phyloP scores from a whole-genome alignment of 208 protist genomes.

The Blechomonas ayalai region DNA sequence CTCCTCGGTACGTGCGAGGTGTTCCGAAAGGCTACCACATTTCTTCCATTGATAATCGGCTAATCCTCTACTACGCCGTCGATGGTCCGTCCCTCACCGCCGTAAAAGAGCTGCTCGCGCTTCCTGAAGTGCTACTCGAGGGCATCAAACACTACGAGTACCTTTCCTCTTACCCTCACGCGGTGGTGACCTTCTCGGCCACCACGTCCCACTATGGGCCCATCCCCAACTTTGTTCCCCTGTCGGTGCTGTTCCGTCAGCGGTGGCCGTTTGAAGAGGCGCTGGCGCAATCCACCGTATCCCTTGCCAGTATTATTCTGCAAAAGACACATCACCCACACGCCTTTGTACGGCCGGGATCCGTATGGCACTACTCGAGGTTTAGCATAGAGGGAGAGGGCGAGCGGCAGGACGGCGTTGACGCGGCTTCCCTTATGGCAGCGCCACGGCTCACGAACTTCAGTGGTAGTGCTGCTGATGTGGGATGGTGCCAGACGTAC shows the following conservation, averaged over 20 bases:
- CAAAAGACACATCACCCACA: conserved; percentile 21
- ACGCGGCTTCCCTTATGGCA: too few relatives aligned
- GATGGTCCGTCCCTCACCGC: conserved; percentile 4
- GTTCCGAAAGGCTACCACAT: conserved; percentile 21
- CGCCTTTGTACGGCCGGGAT: conserved; percentile 24
- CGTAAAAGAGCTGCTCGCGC: conserved; percentile 8
- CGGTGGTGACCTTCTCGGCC: conserved; percentile 14
- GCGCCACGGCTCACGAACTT: too few relatives aligned
- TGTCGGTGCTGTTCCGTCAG: conserved; percentile 22
- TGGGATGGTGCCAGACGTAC: conserved; percentile 25
- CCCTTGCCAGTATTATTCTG: conserved; percentile 20
- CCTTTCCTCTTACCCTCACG: conserved; percentile 9
- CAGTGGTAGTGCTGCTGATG: too few relatives aligned
- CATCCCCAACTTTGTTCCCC: conserved; percentile 18
- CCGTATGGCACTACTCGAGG: conserved; percentile 35
- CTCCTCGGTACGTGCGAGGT: conserved; percentile 14
- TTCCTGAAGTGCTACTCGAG: too few relatives aligned
- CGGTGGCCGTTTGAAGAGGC: conserved; percentile 29
- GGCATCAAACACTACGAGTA: conserved; percentile 6
- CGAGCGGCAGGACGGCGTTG: too few relatives aligned
- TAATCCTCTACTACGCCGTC: conserved; percentile 20
- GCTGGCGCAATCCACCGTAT: conserved; percentile 13
- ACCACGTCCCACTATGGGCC: conserved; percentile 21
- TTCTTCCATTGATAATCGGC: conserved; percentile 12
- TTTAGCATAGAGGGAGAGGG: conserved; percentile 8